A percentile compares a stretch with the other conserved stretches of the same genome.
Evolutionary conservation across 2,329 filamentous ascomycete species (phyloP).

Genomic region (Cephalotrichum gorgonifer): DNA sequence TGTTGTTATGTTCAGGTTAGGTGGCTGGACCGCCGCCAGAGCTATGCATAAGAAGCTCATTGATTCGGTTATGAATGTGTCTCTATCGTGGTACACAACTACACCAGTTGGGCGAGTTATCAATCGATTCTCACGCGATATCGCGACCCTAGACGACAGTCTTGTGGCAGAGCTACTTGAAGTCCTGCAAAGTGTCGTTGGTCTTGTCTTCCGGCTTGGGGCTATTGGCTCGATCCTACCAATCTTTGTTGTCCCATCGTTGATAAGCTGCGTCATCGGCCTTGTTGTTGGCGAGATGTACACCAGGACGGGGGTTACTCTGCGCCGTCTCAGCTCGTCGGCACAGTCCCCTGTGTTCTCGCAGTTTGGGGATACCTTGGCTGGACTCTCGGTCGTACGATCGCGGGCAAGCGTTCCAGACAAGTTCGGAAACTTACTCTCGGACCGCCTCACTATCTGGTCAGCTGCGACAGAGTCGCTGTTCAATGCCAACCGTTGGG

Average conservation of each 20-base stretch:
- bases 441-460: slow-evolving; percentile 26
- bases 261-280: slow-evolving; percentile 33
- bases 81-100: slow-evolving; percentile 46
- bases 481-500: slow-evolving; percentile 37
- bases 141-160: slow-evolving; percentile 41
- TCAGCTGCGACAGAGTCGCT: slow-evolving; percentile 27
- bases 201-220: slow-evolving; percentile 33
- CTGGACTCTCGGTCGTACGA: slow-evolving; percentile 30
- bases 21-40: slow-evolving; percentile 45
- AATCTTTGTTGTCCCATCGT: slow-evolving; percentile 35
- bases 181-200: slow-evolving; percentile 29
- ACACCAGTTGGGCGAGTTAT: slow-evolving; percentile 41
- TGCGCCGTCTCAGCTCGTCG: slow-evolving; percentile 34
- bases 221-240: slow-evolving; percentile 41
- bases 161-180: slow-evolving; percentile 33
- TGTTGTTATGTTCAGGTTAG: slow-evolving; percentile 39
- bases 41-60: slow-evolving; percentile 42
- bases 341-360: slow-evolving; percentile 36
- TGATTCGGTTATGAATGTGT: slow-evolving; percentile 38
- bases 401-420: slow-evolving; percentile 29
- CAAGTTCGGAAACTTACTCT: slow-evolving; percentile 28
- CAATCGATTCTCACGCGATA: slow-evolving; percentile 47
- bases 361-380: slow-evolving; percentile 31
- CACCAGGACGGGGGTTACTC: slow-evolving; percentile 30
- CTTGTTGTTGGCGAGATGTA: slow-evolving; percentile 30